phyloP scores from a whole-genome alignment of 768 basidiomycete species.

The Holtermannia corniformis region DNA sequence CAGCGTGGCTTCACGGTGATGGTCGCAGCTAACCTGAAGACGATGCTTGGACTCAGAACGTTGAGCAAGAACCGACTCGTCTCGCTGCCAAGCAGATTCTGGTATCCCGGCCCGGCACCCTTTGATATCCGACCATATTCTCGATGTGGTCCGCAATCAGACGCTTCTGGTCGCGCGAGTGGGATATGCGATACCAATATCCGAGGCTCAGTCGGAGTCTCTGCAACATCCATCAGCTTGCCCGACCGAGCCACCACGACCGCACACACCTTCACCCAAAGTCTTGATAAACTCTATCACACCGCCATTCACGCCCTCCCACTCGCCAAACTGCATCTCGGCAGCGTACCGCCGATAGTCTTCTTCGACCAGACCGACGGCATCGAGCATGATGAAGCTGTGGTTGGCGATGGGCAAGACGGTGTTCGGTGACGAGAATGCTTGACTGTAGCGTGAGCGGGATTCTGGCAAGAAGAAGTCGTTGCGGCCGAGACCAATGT shows the following conservation, averaged over 20 bases:
- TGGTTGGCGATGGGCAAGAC: conserved; percentile 50
- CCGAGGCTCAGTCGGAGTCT: conserved; percentile 45
- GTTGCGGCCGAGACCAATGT: conserved; percentile 54
- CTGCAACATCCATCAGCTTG: conserved; percentile 14
- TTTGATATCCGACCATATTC: conserved; percentile 63
- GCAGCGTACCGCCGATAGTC: conserved; percentile 39
- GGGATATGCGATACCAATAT: conserved; percentile 82
- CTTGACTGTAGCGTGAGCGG: conserved; percentile 55
- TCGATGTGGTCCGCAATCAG: conserved; percentile 65
- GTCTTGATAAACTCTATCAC: conserved; percentile 42
- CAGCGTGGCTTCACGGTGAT: conserved; percentile 1
- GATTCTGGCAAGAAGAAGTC: conserved; percentile 46
- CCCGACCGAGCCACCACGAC: neutral
- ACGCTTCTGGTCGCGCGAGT: conserved; percentile 60
- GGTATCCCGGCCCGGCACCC: conserved; percentile 67
- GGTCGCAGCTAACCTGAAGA: conserved; percentile 61
- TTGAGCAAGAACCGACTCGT: conserved; percentile 60
- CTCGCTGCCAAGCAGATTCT: conserved; percentile 62
- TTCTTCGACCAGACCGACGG: conserved; percentile 39
- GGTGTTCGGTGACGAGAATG: conserved; percentile 68
- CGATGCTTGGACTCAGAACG: conserved; percentile 53
- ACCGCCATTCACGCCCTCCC: conserved; percentile 41
- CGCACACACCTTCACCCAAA: conserved; percentile 27
- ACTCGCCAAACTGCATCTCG: conserved; percentile 44
- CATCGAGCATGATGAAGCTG: conserved; percentile 35